Base-by-base conservation (phyloP, 768 basidiomycete species). In the Tricholoma hemisulphureum region DNA sequence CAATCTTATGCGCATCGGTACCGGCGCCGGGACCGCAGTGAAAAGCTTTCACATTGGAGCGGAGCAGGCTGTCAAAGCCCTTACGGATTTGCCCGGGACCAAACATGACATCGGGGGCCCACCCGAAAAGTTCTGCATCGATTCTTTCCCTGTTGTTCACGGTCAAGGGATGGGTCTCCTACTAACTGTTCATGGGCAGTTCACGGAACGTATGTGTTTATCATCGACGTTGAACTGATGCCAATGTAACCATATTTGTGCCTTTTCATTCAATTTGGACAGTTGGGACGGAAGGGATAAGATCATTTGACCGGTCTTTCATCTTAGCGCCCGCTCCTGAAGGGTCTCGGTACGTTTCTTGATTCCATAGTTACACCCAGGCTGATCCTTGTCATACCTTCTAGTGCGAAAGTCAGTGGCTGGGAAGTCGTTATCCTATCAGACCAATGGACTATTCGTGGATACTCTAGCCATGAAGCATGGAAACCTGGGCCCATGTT, bases 221-320 rank as follows among this genome's bases (percentile, higher is more conserved):
- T 28, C 9, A 9, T 20, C 29, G 50, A 37, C 48, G n/a, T 8
- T 14, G 4, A 29, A 26, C 9, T n/a, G 20, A 24, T 21, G 4
- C n/a, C 7, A n/a, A 39, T 14, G 57, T 52, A 56, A 49, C 34
- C 39, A 34, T 26, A n/a, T 43, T 60, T 23, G 35, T 61, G n/a
- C 56, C 49, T 23, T 57, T 31, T 48, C 35, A 55, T 54, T 58
- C 41, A 23, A 10, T 52, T 55, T 20, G 14, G 55, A 45, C 46
- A 80, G 78, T 72, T 37, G 70, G 63, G 7, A 59, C 85, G 8
- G 83, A 84, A 54, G 95, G 94, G 10, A 75, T 93, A 21, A 84
- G 96, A 46, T 96, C 95, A 20, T 99, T 99, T 72, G 94, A 97
- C 69, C 83, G 97, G 57, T 87, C 92, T 0, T 95, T 98, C 67